These are phyloP conservation scores for Echeveria elegans DNA, from an alignment of 164 flowering plant species.

Conservation along the genomic window DNA sequence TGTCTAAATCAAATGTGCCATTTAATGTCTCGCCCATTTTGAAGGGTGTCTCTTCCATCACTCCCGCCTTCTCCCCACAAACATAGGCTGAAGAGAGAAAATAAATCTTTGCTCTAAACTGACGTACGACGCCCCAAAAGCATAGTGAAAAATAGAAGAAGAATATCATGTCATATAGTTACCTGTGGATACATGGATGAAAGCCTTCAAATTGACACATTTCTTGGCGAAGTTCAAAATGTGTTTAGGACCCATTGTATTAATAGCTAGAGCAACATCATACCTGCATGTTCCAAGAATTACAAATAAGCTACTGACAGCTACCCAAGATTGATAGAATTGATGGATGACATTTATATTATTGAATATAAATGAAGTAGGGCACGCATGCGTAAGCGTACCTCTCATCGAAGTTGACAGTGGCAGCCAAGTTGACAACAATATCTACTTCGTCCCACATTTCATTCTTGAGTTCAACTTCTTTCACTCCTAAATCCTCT, in stretches of 20 bases:
- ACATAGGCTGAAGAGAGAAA: constrained; percentile 28
- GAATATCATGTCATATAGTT: not conserved
- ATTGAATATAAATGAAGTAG: too few species aligned
- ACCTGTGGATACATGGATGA: constrained; percentile 55
- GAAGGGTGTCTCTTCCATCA: constrained; percentile 25
- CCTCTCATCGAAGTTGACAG: not conserved
- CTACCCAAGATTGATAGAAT: too few species aligned
- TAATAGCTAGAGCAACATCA: constrained; percentile 36
- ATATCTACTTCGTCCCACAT: not conserved
- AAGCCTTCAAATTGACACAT: constrained; percentile 38
- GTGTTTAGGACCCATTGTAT: constrained; percentile 23
- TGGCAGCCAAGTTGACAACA: not conserved
- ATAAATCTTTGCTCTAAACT: not conserved
- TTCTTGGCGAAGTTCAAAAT: constrained; percentile 53
- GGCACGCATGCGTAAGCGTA: not conserved
- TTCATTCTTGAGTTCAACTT: not conserved
- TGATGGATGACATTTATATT: too few species aligned
- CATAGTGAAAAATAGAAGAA: too few species aligned
- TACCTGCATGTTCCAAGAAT: constrained; percentile 23
- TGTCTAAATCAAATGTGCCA: constrained; percentile 26
- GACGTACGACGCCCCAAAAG: not conserved
- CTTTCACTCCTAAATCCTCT: not conserved
- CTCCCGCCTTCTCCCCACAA: constrained; percentile 28
- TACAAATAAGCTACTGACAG: not conserved
- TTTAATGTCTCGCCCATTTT: constrained; percentile 29